A percentile compares a stretch with the other conserved stretches of the same genome.
These are phyloP conservation scores for Zea luxurians DNA, from an alignment of 176 grass and related monocot species.

Conservation along the genomic window DNA sequence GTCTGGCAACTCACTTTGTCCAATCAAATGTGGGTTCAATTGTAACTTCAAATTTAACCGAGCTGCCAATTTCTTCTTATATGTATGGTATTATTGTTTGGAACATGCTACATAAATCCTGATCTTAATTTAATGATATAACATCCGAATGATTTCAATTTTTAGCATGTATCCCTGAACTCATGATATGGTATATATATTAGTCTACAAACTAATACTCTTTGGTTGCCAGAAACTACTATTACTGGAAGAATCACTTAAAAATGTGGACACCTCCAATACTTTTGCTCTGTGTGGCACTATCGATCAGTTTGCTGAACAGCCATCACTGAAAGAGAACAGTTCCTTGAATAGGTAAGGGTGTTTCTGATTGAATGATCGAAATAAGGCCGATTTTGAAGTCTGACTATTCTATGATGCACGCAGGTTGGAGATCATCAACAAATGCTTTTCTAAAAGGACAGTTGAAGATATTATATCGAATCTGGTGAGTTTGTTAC, in stretches of 20 bases:
- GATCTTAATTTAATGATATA: neutral
- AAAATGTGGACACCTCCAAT: conserved; percentile 57
- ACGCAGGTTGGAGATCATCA: too few relatives aligned
- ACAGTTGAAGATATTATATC: too few relatives aligned
- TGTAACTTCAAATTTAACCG: conserved; percentile 15
- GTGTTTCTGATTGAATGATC: neutral
- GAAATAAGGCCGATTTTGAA: too few relatives aligned
- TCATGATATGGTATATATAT: too few relatives aligned
- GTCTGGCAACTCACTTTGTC: conserved; percentile 93
- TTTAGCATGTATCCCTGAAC: too few relatives aligned
- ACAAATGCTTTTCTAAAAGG: too few relatives aligned
- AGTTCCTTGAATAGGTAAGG: conserved; percentile 57
- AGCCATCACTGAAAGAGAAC: conserved; percentile 64
- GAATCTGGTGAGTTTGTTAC: too few relatives aligned
- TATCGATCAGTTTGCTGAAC: conserved; percentile 66
- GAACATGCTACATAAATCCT: neutral
- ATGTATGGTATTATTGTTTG: neutral
- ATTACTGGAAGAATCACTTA: conserved; percentile 69
- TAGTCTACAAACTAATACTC: too few relatives aligned
- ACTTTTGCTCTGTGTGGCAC: conserved; percentile 60
- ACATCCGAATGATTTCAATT: conserved; percentile 6
- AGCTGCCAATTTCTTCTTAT: neutral
- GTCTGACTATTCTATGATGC: too few relatives aligned
- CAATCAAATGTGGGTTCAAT: conserved; percentile 54
- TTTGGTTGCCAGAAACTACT: conserved; percentile 51